A percentile compares a stretch with the other conserved stretches of the same genome.
These are phyloP conservation scores for Zygoascus biomembranicola DNA, from an alignment of 805 yeast species.

Conservation along the genomic window DNA sequence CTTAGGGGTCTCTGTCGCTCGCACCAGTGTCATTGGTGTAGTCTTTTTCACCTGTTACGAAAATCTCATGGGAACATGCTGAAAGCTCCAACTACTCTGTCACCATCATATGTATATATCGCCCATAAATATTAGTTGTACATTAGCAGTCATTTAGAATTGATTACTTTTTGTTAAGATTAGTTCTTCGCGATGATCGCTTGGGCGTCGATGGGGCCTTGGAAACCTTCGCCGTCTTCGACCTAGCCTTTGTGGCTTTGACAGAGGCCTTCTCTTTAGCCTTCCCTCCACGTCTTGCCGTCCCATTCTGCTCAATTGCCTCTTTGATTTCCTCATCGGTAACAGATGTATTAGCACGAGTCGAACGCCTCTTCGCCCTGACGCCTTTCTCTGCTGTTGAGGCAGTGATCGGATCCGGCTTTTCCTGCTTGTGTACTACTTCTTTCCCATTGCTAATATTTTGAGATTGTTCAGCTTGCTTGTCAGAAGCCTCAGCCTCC, in stretches of 20 bases:
- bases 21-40: conserved; percentile 68
- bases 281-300: not conserved
- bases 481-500: not conserved
- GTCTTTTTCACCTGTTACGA: conserved; percentile 70
- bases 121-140: not conserved
- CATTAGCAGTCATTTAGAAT: not conserved
- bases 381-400: not conserved
- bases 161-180: not conserved
- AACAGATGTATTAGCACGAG: not conserved
- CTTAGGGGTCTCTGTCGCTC: conserved; percentile 59
- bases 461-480: not conserved
- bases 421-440: too few species aligned
- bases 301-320: not conserved
- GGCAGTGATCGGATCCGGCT: too few species aligned
- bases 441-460: too few species aligned
- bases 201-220: not conserved
- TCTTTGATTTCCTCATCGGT: not conserved
- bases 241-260: not conserved
- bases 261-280: not conserved
- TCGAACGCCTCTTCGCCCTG: not conserved
- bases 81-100: not conserved
- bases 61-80: conserved; percentile 35
- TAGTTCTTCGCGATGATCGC: not conserved
- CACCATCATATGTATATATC: not conserved
- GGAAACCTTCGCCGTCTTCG: not conserved